Base-by-base conservation (phyloP, 2,329 filamentous ascomycete species). In the Emergomyces orientalis region DNA sequence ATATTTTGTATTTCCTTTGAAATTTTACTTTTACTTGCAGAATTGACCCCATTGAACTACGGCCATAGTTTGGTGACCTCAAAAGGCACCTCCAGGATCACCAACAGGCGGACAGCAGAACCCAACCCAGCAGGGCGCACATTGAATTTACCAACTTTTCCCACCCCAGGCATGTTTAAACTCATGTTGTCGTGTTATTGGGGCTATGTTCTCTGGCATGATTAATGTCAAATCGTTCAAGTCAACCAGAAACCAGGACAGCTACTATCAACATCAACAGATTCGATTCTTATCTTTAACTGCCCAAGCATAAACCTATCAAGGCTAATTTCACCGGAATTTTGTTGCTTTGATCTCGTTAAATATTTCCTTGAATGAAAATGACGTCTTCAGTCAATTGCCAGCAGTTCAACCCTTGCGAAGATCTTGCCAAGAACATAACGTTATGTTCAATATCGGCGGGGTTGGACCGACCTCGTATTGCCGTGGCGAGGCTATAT, bases 351-450 rank as follows among this genome's bases (percentile, higher is more conserved):
- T 17, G 43, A 22, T 22, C 19, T 47, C 39, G 17, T 43, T 3
- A 39, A 45, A 45, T 45, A n/a, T 9, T 9, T 45, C 43, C 43
- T 9, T 11, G 19, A 30, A 30, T 13, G 7, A 27, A 6, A 30
- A 52, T 17, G 25, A 4, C 25, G 14, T 30, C 47, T 14, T 51
- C 25, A 1, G 45, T 9, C 22, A 27, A 51, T 27, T 25, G 5
- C 25, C n/a, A 25, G 45, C 6, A 13, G 1, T 1, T 17, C 49
- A 34, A 54, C 17, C 11, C 49, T n/a, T 32, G 25, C 25, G 49
- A 32, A 32, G 14, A 30, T 19, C 9, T 4, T 25, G 56, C 56
- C 56, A 58, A 58, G 56, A 58, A 17, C 56, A 58, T 58, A 58
- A 58, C 56, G 56, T 58, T 58, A 58, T 58, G 56, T n/a, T 47